Evolutionary conservation across 176 grass and related monocot genomes (phyloP), one percentile per base, ranked within the genome.

Genomic region (Musa schizocarpa): DNA sequence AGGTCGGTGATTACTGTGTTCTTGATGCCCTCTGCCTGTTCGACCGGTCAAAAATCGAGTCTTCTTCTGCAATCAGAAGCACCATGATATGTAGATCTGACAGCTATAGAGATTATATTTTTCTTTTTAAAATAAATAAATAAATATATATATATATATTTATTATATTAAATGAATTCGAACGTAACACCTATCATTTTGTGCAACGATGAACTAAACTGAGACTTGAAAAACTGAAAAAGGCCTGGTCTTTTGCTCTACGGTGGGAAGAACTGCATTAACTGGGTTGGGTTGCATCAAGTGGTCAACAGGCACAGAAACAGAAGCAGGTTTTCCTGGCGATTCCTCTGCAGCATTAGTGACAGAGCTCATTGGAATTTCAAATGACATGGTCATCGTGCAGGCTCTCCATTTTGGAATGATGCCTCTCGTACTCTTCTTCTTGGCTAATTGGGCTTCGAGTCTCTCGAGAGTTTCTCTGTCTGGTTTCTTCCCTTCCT

Each of bases 341-440:
- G 84, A 81, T 69, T 92, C 85, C 81, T 92, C 89, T 26, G 79
- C 91, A 2, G 74, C 93, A 9, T 85, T 90, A 4, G 93, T 87
- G 12, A 76, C 86, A 73, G 74, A 85, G 80, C 63, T 89, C 52
- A 92, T 79, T 1, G 93, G 93, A 22, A 96, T 87, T 23, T 90
- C 93, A 49, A 92, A 92, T 72, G 65, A 91, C 93, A 85, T 92
- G 90, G 0, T 78, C 89, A 43, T 76, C 73, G 49, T 57, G 82
- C 58, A 77, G 79, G 27, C 59, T 72, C 76, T 87, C 72, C 82
- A 74, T 84, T 57, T 78, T 82, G 89, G 77, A 50, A 11, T 27
- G 12, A 68, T 20, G 62, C 2, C n/a, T 29, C 53, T 9, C 23
- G 13, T 16, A 20, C 49, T 1, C 64, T 67, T 50, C 2, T 3